phyloP scores from a whole-genome alignment of 768 basidiomycete species.

The Leccinum uliginosum region DNA sequence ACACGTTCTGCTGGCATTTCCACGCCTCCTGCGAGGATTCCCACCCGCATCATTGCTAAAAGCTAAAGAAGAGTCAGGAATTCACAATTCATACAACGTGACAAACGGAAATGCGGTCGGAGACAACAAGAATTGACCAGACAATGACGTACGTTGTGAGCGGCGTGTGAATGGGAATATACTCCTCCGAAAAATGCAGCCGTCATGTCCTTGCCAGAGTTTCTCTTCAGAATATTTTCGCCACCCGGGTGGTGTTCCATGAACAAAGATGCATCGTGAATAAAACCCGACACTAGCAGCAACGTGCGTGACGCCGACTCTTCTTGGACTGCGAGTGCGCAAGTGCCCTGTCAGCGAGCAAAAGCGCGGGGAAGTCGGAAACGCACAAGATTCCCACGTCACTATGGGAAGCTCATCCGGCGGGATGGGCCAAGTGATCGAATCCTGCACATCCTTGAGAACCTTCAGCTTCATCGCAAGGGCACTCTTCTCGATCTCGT shows the following conservation, averaged over 20 bases:
- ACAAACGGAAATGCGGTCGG: constrained; percentile 6
- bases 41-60: constrained; percentile 75
- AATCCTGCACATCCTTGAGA: constrained; percentile 60
- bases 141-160: constrained; percentile 56
- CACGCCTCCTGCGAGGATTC: constrained; percentile 60
- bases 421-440: constrained; percentile 55
- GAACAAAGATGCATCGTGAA: constrained; percentile 79
- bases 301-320: constrained; percentile 63
- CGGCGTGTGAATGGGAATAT: constrained; percentile 80
- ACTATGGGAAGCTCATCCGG: constrained; percentile 67
- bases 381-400: constrained; percentile 77
- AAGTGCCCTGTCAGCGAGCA: background rate
- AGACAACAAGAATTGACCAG: background rate
- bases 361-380: background rate
- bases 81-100: background rate
- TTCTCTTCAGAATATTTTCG: constrained; percentile 47
- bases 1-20: constrained; percentile 43
- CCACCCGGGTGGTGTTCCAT: constrained; percentile 81
- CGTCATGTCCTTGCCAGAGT: constrained; percentile 79
- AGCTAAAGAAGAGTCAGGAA: constrained; percentile 34
- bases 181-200: constrained; percentile 83
- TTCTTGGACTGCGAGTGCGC: constrained; percentile 47
- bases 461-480: constrained; percentile 81
- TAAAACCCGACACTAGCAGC: constrained; percentile 77
- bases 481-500: constrained; percentile 81